phyloP scores from a whole-genome alignment of 2,329 filamentous ascomycete species.

The Elsinoe ampelina region DNA sequence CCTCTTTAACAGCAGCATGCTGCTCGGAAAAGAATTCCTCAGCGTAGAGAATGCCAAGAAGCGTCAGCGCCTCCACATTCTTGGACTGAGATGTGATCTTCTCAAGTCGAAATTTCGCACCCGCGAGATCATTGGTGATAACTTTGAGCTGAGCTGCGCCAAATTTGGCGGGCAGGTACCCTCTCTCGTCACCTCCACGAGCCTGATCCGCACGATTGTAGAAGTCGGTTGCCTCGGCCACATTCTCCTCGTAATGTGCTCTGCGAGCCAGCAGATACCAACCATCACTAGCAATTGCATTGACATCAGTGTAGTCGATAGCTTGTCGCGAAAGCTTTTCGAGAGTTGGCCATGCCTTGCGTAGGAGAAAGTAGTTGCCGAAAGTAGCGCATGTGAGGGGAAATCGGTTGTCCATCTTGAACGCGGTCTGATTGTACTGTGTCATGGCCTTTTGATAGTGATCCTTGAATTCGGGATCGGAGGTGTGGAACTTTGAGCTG shows the following conservation, averaged over 20 bases:
- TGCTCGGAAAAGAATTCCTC: slow-evolving; percentile 85
- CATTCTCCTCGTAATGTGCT: slow-evolving; percentile 72
- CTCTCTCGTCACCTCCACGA: slow-evolving; percentile 79
- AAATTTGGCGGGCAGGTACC: slow-evolving; percentile 90
- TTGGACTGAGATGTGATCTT: slow-evolving; percentile 86
- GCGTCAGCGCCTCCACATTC: slow-evolving; percentile 77
- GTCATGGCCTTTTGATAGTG: slow-evolving; percentile 92
- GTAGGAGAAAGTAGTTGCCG: slow-evolving; percentile 77
- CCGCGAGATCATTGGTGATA: slow-evolving; percentile 71
- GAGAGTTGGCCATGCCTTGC: slow-evolving; percentile 70
- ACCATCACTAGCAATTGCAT: slow-evolving; percentile 91
- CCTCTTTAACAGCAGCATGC: slow-evolving; percentile 63
- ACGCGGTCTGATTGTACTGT: slow-evolving; percentile 84
- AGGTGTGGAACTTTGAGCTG: slow-evolving; percentile 72
- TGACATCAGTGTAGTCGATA: slow-evolving; percentile 92
- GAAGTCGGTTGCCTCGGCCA: slow-evolving; percentile 68
- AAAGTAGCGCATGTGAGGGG: slow-evolving; percentile 87
- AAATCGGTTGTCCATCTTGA: slow-evolving; percentile 85
- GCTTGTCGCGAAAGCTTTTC: slow-evolving; percentile 84
- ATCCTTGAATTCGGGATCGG: slow-evolving; percentile 72
- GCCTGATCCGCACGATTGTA: slow-evolving; percentile 88
- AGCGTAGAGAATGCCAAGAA: slow-evolving; percentile 84
- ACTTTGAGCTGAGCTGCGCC: slow-evolving; percentile 85
- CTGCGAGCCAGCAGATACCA: slow-evolving; percentile 93
- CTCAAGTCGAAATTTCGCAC: slow-evolving; percentile 86